These are phyloP conservation scores for Entelexis sorbosivorans DNA, from an alignment of 1,139 yeast species.

Conservation along the genomic window DNA sequence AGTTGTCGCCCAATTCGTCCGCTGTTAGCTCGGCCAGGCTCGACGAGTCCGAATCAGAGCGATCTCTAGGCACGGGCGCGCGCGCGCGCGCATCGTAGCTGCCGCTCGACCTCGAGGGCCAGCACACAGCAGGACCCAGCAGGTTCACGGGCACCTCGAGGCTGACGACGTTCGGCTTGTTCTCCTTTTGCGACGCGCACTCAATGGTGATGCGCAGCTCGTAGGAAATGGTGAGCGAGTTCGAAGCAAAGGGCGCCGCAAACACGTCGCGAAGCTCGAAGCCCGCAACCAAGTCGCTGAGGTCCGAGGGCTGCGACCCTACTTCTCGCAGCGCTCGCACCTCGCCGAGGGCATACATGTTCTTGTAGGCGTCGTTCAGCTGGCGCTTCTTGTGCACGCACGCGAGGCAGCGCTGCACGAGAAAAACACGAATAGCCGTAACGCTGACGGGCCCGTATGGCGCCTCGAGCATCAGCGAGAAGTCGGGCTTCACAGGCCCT, in stretches of 20 bases:
- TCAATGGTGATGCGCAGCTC: neutral
- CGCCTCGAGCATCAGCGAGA: neutral
- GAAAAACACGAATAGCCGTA: neutral
- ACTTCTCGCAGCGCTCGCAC: neutral
- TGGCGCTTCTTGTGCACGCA: neutral
- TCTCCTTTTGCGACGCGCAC: neutral
- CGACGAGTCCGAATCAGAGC: neutral
- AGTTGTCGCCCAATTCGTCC: neutral
- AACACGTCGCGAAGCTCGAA: neutral
- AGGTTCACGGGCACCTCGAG: neutral
- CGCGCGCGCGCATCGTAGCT: neutral
- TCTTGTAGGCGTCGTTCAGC: neutral
- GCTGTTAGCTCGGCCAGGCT: neutral
- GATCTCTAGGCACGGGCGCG: neutral
- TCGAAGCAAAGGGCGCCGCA: constrained; percentile 2
- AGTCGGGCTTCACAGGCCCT: constrained; percentile 1
- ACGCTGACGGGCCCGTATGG: neutral
- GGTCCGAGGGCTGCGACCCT: neutral
- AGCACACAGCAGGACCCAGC: neutral
- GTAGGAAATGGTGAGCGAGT: neutral
- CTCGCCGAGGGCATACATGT: neutral
- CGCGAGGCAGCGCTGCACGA: constrained; percentile 6
- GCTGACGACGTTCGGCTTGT: neutral
- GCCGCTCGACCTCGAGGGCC: neutral
- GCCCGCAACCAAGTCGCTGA: neutral